Conservation (phyloP, 2,329 filamentous ascomycete species). For the Hypoxylon sp. region DNA sequence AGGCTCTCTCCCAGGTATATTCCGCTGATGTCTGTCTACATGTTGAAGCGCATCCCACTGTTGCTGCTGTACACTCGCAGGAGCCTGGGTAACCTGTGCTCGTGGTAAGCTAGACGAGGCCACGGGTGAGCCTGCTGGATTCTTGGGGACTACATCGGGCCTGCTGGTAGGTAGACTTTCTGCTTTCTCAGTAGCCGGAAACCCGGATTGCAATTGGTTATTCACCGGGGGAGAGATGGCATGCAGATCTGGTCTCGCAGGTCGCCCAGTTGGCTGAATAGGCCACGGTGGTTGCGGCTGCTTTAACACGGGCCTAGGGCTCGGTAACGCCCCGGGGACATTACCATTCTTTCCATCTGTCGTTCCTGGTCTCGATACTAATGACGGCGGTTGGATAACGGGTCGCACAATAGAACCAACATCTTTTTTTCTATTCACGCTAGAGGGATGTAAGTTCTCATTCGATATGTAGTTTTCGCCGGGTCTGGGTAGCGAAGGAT, state of each 20-base stretch:
- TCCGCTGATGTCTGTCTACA: conserved; percentile 19
- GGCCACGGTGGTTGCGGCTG: conserved; percentile 31
- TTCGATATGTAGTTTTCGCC: conserved; percentile 30
- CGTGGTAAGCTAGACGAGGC: conserved; percentile 13
- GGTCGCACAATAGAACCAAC: conserved; percentile 28
- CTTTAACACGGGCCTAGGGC: conserved; percentile 17
- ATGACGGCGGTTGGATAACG: conserved; percentile 26
- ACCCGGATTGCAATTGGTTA: conserved; percentile 26
- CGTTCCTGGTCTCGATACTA: conserved; percentile 26
- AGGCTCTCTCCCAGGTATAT: conserved; percentile 15
- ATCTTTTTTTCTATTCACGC: conserved; percentile 40
- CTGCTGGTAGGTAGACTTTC: conserved; percentile 17
- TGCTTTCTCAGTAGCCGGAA: conserved; percentile 9
- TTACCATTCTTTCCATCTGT: conserved; percentile 31
- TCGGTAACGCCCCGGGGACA: conserved; percentile 8
- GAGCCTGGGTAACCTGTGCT: conserved; percentile 15
- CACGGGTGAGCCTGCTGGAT: conserved; percentile 4
- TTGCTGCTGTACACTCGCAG: conserved; percentile 23
- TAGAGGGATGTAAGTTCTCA: conserved; percentile 34
- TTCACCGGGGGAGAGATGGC: conserved; percentile 14
- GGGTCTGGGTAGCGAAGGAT: conserved; percentile 46
- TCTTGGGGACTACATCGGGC: conserved; percentile 22
- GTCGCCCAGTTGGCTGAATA: conserved; percentile 10
- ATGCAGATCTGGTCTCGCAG: conserved; percentile 24
- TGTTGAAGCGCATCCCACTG: conserved; percentile 11